These are phyloP conservation scores for Populus pruinosa DNA, from an alignment of 345 rosid species.

Conservation along the genomic window DNA sequence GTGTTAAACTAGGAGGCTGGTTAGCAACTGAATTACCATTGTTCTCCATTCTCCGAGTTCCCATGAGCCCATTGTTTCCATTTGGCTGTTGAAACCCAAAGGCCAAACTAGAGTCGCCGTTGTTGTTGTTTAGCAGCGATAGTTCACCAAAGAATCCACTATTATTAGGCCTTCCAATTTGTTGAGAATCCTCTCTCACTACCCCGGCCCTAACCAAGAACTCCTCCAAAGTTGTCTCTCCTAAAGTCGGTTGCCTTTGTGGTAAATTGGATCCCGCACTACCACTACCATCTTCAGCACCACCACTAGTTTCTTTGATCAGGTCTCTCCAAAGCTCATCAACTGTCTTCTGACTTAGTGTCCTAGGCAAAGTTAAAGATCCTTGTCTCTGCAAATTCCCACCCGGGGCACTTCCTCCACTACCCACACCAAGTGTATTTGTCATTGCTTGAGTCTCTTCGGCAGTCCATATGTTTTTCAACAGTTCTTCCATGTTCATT, in stretches of 20 bases:
- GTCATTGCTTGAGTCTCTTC: conserved; percentile 32
- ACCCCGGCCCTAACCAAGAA: conserved; percentile 34
- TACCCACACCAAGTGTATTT: conserved; percentile 5
- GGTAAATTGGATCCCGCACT: conserved; percentile 40
- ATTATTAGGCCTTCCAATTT: conserved; percentile 35
- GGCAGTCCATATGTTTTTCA: conserved; percentile 32
- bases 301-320: conserved; percentile 15
- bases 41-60: conserved; percentile 21
- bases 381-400: conserved; percentile 63
- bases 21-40: conserved; percentile 27
- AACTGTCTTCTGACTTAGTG: conserved; percentile 35
- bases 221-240: conserved; percentile 35
- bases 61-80: conserved; percentile 40
- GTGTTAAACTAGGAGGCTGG: conserved; percentile 44
- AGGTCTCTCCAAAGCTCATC: conserved; percentile 33
- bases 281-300: conserved; percentile 29
- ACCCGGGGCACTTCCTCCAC: conserved; percentile 19
- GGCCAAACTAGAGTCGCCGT: conserved; percentile 31
- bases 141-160: conserved; percentile 44
- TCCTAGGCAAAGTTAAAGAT: conserved; percentile 35
- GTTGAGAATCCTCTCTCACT: conserved; percentile 27
- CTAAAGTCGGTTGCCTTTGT: conserved; percentile 35
- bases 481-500: conserved; percentile 34
- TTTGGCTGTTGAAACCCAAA: conserved; percentile 59
- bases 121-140: conserved; percentile 18